phyloP scores from a whole-genome alignment of 2,329 filamentous ascomycete species.

The Phialemonium atrogriseum region DNA sequence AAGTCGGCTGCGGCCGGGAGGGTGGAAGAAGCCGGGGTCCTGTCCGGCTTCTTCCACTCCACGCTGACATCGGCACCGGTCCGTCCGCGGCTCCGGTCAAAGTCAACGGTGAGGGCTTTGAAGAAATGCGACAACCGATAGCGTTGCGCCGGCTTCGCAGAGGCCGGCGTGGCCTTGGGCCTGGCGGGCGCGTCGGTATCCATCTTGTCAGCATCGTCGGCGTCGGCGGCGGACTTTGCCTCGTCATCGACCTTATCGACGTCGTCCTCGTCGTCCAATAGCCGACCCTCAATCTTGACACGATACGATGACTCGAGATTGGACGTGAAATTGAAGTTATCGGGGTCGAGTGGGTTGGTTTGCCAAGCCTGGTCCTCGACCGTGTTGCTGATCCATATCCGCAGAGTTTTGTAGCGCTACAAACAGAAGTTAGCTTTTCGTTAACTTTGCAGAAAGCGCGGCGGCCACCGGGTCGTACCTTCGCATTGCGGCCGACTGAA shows the following conservation, averaged over 20 bases:
- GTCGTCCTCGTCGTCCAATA: conserved; percentile 64
- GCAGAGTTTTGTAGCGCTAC: conserved; percentile 72
- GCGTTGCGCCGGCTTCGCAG: conserved; percentile 33
- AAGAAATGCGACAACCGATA: conserved; percentile 69
- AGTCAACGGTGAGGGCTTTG: conserved; percentile 67
- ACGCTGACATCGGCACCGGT: conserved; percentile 51
- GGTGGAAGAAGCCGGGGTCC: conserved; percentile 41
- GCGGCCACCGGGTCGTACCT: no score
- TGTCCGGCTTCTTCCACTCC: conserved; percentile 80
- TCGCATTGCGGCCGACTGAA: conserved; percentile 63
- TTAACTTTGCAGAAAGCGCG: neutral
- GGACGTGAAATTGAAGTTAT: conserved; percentile 74
- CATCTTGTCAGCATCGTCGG: conserved; percentile 38
- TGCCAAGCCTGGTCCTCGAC: conserved; percentile 95
- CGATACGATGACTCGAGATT: conserved; percentile 73
- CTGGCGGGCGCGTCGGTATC: conserved; percentile 44
- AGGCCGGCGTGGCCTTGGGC: conserved; percentile 24
- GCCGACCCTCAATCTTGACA: conserved; percentile 83
- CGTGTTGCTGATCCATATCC: conserved; percentile 92
- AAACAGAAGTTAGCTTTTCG: conserved; percentile 4
- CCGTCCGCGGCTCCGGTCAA: conserved; percentile 54
- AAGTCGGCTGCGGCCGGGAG: conserved; percentile 67
- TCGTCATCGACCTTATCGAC: conserved; percentile 37
- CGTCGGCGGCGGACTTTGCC: conserved; percentile 29
- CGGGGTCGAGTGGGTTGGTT: conserved; percentile 55